Evolutionary conservation across 2,329 filamentous ascomycete species (phyloP).

Genomic region (Lasiodiplodia hormozganensis): DNA sequence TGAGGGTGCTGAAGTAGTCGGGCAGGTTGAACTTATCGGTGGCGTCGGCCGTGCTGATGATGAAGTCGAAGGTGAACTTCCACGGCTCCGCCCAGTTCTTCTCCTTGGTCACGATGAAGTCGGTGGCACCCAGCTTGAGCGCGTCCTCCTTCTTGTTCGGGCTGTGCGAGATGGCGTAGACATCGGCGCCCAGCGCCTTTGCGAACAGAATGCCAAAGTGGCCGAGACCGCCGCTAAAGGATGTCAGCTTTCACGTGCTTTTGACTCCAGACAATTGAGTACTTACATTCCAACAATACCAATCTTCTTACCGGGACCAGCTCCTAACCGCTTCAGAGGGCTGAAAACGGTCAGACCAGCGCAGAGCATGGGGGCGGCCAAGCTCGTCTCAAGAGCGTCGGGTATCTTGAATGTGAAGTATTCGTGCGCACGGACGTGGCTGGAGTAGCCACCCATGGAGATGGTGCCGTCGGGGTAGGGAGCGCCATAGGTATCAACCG

Average conservation of each 20-base stretch:
- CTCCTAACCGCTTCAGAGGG: slow-evolving; percentile 77
- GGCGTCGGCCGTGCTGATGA: slow-evolving; percentile 76
- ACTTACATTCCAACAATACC: slow-evolving; percentile 71
- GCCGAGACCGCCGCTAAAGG: slow-evolving; percentile 65
- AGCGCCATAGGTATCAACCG: slow-evolving; percentile 58
- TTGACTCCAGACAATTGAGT: too few relatives aligned
- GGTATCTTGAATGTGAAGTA: slow-evolving; percentile 80
- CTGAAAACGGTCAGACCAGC: slow-evolving; percentile 82
- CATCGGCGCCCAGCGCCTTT: slow-evolving; percentile 67
- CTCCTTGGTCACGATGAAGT: slow-evolving; percentile 65
- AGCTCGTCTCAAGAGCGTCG: slow-evolving; percentile 65
- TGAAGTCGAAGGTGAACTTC: slow-evolving; percentile 72
- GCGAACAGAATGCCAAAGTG: slow-evolving; percentile 73
- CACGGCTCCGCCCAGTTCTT: slow-evolving; percentile 65
- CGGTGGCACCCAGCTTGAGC: slow-evolving; percentile 64
- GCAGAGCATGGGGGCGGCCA: slow-evolving; percentile 83
- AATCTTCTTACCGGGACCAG: slow-evolving; percentile 79
- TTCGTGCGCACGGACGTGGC: slow-evolving; percentile 76
- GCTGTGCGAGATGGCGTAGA: slow-evolving; percentile 67
- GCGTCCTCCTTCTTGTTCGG: slow-evolving; percentile 67
- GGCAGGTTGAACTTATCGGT: slow-evolving; percentile 72
- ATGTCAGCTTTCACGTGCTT: slow-evolving; percentile 29
- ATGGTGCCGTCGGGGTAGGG: slow-evolving; percentile 65
- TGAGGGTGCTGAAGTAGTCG: slow-evolving; percentile 78
- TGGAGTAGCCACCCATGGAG: slow-evolving; percentile 70